phyloP scores from a whole-genome alignment of 768 basidiomycete genomes.

The Pulveroboletus sp. region DNA sequence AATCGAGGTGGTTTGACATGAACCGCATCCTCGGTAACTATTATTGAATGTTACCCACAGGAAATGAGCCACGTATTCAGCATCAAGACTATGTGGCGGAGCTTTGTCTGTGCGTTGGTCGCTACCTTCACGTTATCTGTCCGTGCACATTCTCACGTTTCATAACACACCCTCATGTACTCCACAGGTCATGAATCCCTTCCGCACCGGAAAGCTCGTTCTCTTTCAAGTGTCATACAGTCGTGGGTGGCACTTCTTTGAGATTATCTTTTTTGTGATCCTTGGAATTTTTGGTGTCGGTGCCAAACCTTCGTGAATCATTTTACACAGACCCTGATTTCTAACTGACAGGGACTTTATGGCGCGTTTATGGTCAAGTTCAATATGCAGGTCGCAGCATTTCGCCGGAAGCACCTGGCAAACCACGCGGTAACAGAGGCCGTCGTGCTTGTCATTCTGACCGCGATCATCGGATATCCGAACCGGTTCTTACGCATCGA shows the following conservation, averaged over 20 bases:
- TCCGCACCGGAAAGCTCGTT: slow-evolving; percentile 95
- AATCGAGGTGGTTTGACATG: slow-evolving; percentile 67
- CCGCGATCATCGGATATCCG: slow-evolving; percentile 89
- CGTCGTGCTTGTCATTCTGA: slow-evolving; percentile 79
- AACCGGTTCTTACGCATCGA: slow-evolving; percentile 95
- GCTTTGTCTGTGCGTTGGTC: slow-evolving; percentile 95
- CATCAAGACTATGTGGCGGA: slow-evolving; percentile 98
- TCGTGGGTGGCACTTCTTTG: slow-evolving; percentile 98
- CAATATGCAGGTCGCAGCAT: slow-evolving; percentile 92
- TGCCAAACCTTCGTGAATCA: slow-evolving; percentile 7
- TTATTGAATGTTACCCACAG: slow-evolving; percentile 36
- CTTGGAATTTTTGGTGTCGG: slow-evolving; percentile 93
- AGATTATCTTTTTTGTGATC: slow-evolving; percentile 93
- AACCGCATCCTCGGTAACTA: background rate
- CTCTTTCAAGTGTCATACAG: slow-evolving; percentile 98
- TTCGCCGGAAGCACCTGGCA: slow-evolving; percentile 86
- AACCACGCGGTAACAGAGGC: slow-evolving; percentile 88
- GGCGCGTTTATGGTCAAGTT: slow-evolving; percentile 97
- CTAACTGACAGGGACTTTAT: slow-evolving; percentile 74
- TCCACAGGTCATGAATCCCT: slow-evolving; percentile 92
- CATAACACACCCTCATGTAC: slow-evolving; percentile 22
- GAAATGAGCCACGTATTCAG: slow-evolving; percentile 99
- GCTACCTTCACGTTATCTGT: slow-evolving; percentile 96
- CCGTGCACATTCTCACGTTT: slow-evolving; percentile 34
- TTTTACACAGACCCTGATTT: slow-evolving; percentile 9